Evolutionary conservation across 495 filamentous ascomycete genomes (phyloP).

Genomic region (Daldinia decipiens): DNA sequence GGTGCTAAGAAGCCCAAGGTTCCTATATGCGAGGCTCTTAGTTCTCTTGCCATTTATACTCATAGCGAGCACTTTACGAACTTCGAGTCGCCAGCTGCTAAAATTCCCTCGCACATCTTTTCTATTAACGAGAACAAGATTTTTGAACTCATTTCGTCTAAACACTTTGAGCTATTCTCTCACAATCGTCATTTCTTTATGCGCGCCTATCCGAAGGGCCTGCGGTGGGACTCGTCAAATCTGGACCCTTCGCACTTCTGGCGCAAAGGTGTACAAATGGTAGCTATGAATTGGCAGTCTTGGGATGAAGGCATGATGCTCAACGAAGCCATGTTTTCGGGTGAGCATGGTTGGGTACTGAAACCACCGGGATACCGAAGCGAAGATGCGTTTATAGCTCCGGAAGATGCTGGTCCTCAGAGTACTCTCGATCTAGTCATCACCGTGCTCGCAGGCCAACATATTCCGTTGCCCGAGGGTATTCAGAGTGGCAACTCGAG

Average conservation of each 20-base stretch:
- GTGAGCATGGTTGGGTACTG: conserved; percentile 83
- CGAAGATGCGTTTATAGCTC: conserved; percentile 18
- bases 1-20: conserved; percentile 62
- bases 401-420: conserved; percentile 28
- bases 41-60: conserved; percentile 83
- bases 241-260: conserved; percentile 85
- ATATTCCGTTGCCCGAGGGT: conserved; percentile 53
- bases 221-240: conserved; percentile 84
- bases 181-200: conserved; percentile 89
- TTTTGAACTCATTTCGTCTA: conserved; percentile 64
- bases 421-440: conserved; percentile 55
- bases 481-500: conserved; percentile 40
- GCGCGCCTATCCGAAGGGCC: conserved; percentile 87
- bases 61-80: conserved; percentile 80
- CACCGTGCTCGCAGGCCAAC: conserved; percentile 57
- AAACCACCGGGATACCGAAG: conserved; percentile 72
- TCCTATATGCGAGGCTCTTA: conserved; percentile 73
- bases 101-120: conserved; percentile 82
- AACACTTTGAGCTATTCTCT: conserved; percentile 69
- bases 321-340: conserved; percentile 90
- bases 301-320: conserved; percentile 94
- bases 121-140: conserved; percentile 83
- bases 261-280: conserved; percentile 89
- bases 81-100: conserved; percentile 64
- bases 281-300: conserved; percentile 94